Conservation (phyloP, 2,329 filamentous ascomycete species). For the Epichloe uncinata region DNA sequence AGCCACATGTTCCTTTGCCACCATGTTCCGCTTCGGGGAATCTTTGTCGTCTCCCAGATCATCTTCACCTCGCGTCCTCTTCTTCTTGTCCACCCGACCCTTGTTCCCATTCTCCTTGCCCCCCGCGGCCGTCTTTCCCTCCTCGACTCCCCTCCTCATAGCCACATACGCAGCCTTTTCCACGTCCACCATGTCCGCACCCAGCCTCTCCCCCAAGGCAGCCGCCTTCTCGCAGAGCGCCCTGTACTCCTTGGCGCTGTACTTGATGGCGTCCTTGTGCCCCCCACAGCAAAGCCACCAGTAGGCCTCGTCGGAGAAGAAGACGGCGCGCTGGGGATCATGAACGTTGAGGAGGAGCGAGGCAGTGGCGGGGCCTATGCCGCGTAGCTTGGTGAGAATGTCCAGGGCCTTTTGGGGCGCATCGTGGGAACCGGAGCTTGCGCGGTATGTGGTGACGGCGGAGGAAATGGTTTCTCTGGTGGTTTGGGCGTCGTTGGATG, state of each 20-base stretch:
- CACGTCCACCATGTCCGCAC: constrained; percentile 44
- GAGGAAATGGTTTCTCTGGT: constrained; percentile 35
- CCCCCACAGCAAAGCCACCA: constrained; percentile 51
- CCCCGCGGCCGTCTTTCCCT: neutral
- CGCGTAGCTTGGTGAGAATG: constrained; percentile 47
- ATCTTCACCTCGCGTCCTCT: neutral
- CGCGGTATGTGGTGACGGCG: constrained; percentile 35
- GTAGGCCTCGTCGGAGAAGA: constrained; percentile 72
- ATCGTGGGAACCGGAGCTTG: constrained; percentile 22
- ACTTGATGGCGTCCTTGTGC: constrained; percentile 44
- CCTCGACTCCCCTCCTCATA: constrained; percentile 25
- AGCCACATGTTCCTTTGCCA: neutral
- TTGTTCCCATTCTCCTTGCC: neutral
- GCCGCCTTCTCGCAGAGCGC: constrained; percentile 33
- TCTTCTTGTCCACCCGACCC: neutral
- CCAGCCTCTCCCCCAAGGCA: constrained; percentile 33
- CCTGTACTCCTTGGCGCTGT: constrained; percentile 55
- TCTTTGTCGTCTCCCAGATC: neutral
- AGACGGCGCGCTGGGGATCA: constrained; percentile 45
- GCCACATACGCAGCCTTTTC: constrained; percentile 62
- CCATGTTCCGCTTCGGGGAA: neutral
- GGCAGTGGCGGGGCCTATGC: constrained; percentile 68
- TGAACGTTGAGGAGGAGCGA: constrained; percentile 58
- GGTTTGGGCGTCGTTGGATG: constrained; percentile 41
- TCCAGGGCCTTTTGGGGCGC: constrained; percentile 34